Evolutionary conservation across 192 early-diverging fungal genomes (phyloP).

Genomic region (Thamnidium elegans): DNA sequence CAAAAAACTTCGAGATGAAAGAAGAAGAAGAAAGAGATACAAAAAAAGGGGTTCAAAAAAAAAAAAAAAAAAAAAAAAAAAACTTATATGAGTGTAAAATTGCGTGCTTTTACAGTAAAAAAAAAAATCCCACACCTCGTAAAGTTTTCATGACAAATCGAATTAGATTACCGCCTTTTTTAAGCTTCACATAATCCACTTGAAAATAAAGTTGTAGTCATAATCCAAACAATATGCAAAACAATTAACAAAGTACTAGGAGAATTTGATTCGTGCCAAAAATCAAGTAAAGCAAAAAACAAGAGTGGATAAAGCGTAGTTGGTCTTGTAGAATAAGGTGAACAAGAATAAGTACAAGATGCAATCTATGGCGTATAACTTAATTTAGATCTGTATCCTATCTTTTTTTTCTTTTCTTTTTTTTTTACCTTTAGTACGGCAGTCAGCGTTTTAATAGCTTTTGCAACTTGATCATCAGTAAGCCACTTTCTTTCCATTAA

Average conservation of each 20-base stretch:
- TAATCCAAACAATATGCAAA: conserved; percentile 29
- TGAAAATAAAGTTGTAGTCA: conserved; percentile 11
- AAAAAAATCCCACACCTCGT: too few relatives aligned
- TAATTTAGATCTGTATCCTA: neutral
- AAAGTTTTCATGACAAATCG: too few relatives aligned
- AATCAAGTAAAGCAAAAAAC: conserved; percentile 38
- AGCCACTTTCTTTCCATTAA: neutral
- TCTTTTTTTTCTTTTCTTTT: neutral
- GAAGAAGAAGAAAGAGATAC: neutral
- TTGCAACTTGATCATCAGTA: neutral
- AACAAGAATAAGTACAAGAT: conserved; percentile 35
- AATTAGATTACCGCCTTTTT: neutral
- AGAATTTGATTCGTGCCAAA: conserved; percentile 24
- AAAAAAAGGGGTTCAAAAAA: neutral
- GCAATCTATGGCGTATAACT: conserved; percentile 32
- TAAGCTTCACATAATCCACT: conserved; percentile 10
- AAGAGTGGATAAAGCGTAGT: conserved; percentile 35
- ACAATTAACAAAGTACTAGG: conserved; percentile 21
- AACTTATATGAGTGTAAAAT: neutral
- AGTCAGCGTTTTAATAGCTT: conserved; percentile 14
- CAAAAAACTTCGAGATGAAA: neutral
- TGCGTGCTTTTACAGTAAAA: too few relatives aligned
- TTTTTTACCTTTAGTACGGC: conserved; percentile 12
- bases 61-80: neutral
- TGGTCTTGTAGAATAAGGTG: conserved; percentile 33